These are phyloP conservation scores for Rhizophagus clarus DNA, from an alignment of 192 early-diverging fungal genomes.

Conservation along the genomic window DNA sequence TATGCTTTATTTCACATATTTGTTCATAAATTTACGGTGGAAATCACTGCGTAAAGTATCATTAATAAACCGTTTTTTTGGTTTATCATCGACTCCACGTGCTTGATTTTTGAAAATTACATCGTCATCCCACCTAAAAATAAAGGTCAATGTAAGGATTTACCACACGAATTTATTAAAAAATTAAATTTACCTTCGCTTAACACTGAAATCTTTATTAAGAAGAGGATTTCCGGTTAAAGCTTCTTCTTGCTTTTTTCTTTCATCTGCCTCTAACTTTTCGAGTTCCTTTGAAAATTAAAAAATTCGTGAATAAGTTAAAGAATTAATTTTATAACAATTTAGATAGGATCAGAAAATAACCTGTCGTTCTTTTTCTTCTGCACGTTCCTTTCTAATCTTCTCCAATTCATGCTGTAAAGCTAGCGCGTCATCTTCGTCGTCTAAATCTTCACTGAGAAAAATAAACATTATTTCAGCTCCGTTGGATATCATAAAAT, in stretches of 20 bases:
- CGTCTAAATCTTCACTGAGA: slow-evolving; percentile 60
- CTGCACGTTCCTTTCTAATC: slow-evolving; percentile 89
- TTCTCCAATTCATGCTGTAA: slow-evolving; percentile 84
- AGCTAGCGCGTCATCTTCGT: slow-evolving; percentile 91
- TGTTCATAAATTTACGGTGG: slow-evolving; percentile 94
- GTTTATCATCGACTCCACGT: slow-evolving; percentile 78
- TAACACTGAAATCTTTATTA: slow-evolving; percentile 75
- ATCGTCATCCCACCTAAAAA: slow-evolving; percentile 93
- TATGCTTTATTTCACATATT: slow-evolving; percentile 72
- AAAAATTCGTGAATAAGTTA: background rate
- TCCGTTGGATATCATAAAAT: background rate
- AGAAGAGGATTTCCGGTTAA: slow-evolving; percentile 85
- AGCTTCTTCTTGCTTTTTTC: slow-evolving; percentile 59
- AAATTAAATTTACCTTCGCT: slow-evolving; percentile 59
- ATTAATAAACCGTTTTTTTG: slow-evolving; percentile 96
- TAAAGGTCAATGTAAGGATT: background rate
- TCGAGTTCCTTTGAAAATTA: slow-evolving; percentile 50
- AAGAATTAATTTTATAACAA: background rate
- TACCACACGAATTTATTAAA: background rate
- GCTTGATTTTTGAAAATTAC: slow-evolving; percentile 99
- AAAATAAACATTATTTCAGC: slow-evolving; percentile 16
- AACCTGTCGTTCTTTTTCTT: slow-evolving; percentile 82
- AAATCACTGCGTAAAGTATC: slow-evolving; percentile 96
- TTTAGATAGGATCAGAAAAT: background rate
- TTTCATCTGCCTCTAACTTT: slow-evolving; percentile 60